phyloP scores from a whole-genome alignment of 1,284 basidiomycete genomes.

The Rhodotorula sp. region DNA sequence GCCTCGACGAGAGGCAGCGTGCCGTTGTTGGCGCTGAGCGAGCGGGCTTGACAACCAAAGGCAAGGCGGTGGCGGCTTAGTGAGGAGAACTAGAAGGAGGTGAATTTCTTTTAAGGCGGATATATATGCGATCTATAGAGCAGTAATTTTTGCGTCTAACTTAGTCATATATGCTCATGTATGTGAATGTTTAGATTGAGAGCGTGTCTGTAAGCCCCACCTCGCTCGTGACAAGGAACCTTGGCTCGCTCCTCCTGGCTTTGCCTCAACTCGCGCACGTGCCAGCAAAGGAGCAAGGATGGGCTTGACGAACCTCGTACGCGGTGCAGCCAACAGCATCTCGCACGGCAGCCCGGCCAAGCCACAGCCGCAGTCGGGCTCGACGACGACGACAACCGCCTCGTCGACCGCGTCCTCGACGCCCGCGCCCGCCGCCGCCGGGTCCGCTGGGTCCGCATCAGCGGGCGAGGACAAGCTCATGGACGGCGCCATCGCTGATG shows the following conservation, averaged over 20 bases:
- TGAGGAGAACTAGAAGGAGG: not conserved
- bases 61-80: not conserved
- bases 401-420: not conserved
- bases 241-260: not conserved
- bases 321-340: not conserved
- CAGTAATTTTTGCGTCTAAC: no score
- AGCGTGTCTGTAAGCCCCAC: no score
- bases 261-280: no score
- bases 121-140: no score
- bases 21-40: not conserved
- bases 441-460: not conserved
- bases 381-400: no score
- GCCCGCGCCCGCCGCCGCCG: no score
- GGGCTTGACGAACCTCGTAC: constrained; percentile 7
- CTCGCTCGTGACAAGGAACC: not conserved
- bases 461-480: constrained; percentile 23
- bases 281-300: not conserved
- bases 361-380: not conserved
- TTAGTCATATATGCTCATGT: no score
- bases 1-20: constrained; percentile 4
- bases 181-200: no score
- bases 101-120: not conserved
- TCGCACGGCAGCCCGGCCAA: not conserved
- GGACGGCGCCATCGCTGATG: constrained; percentile 34
- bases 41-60: not conserved